Conservation (phyloP, 2,329 filamentous ascomycete genomes). For the Cryphonectria nitschkei region DNA sequence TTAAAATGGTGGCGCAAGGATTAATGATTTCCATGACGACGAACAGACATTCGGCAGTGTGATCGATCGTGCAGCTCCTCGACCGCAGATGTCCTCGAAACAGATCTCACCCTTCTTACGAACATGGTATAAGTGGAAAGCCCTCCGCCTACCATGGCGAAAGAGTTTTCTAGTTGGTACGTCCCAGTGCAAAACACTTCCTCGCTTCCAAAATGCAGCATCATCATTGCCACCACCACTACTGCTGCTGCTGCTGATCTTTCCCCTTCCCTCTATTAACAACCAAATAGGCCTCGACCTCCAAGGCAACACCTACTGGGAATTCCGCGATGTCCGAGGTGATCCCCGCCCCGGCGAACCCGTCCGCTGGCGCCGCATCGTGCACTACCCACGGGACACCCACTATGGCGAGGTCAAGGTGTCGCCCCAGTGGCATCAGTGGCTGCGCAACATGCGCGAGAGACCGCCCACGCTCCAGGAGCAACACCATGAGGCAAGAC, state of each 20-base stretch:
- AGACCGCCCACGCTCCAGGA: slow-evolving; percentile 60
- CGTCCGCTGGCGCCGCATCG: slow-evolving; percentile 63
- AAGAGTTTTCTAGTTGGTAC: slow-evolving; percentile 65
- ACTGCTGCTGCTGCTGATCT: slow-evolving; percentile 5
- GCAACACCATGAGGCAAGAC: slow-evolving; percentile 55
- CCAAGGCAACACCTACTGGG: slow-evolving; percentile 70
- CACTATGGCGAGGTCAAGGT: slow-evolving; percentile 61
- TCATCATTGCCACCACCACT: background rate
- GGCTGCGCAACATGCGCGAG: slow-evolving; percentile 64
- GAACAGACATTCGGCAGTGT: background rate
- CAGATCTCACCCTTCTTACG: slow-evolving; percentile 43
- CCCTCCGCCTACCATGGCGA: slow-evolving; percentile 65
- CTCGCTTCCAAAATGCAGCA: background rate
- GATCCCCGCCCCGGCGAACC: slow-evolving; percentile 37
- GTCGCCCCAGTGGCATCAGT: slow-evolving; percentile 69
- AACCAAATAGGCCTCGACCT: slow-evolving; percentile 60
- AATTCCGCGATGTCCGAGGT: slow-evolving; percentile 58
- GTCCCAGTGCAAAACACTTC: slow-evolving; percentile 31
- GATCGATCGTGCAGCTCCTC: background rate
- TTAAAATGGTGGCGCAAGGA: background rate
- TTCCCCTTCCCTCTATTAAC: background rate
- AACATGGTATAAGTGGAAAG: slow-evolving; percentile 65
- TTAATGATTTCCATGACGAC: slow-evolving; percentile 5
- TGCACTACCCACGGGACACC: slow-evolving; percentile 58
- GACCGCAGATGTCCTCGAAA: slow-evolving; percentile 40